These are phyloP conservation scores for Candida fluviatilis DNA, from an alignment of 805 yeast genomes.

Conservation along the genomic window DNA sequence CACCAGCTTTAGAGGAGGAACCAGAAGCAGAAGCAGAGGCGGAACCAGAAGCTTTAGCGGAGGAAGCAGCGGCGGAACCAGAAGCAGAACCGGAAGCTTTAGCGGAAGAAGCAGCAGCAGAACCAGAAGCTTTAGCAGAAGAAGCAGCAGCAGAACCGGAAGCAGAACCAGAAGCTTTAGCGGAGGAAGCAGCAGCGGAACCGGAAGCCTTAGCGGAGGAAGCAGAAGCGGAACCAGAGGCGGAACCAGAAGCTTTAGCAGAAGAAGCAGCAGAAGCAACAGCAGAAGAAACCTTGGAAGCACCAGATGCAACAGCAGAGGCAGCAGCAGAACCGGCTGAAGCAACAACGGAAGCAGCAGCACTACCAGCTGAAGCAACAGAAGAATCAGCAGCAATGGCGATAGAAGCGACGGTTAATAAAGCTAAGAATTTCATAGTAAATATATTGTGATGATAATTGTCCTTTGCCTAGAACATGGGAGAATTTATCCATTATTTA, in stretches of 20 bases:
- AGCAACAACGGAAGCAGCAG: constrained; percentile 9
- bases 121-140: constrained; percentile 6
- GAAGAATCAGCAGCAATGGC: constrained; percentile 5
- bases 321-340: constrained; percentile 6
- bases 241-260: constrained; percentile 5
- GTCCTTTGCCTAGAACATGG: too few relatives aligned
- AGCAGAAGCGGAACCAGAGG: constrained; percentile 6
- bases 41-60: constrained; percentile 7
- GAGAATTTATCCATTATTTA: too few relatives aligned
- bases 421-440: not conserved
- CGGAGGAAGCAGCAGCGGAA: constrained; percentile 7
- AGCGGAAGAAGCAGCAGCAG: constrained; percentile 12
- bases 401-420: constrained; percentile 5
- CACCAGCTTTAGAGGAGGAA: constrained; percentile 4
- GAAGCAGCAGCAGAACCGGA: constrained; percentile 8
- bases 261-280: constrained; percentile 9
- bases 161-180: constrained; percentile 4
- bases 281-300: constrained; percentile 6
- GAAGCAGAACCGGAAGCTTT: constrained; percentile 2
- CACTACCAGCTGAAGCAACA: constrained; percentile 6
- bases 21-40: constrained; percentile 11
- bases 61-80: constrained; percentile 8
- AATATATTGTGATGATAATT: too few relatives aligned
- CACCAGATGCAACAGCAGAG: constrained; percentile 5
- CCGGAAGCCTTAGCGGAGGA: constrained; percentile 8